Conservation (phyloP, 305 asterid species). For the Fraxinus baroniana region DNA sequence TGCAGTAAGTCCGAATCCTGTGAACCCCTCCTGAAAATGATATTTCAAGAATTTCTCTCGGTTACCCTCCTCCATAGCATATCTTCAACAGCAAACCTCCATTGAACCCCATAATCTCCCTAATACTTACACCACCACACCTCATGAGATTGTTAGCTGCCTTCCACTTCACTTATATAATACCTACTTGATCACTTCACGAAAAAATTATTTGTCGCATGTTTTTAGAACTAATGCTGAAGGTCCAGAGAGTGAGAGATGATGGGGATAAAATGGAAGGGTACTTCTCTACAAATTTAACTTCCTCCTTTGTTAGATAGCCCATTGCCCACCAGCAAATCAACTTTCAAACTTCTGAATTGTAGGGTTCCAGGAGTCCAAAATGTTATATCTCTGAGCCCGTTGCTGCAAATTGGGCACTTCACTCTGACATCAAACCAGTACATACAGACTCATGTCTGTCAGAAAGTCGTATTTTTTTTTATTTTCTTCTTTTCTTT, state of each 20-base stretch:
- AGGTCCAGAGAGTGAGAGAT: background rate
- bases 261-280: background rate
- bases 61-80: background rate
- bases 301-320: background rate
- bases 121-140: background rate
- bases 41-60: background rate
- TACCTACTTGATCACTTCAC: background rate
- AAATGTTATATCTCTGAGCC: background rate
- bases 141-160: background rate
- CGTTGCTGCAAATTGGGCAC: background rate
- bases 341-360: background rate
- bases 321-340: background rate
- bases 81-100: background rate
- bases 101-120: background rate
- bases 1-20: background rate
- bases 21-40: background rate
- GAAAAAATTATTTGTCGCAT: background rate
- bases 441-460: background rate
- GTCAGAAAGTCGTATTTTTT: background rate
- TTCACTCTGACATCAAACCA: background rate
- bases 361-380: background rate
- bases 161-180: background rate
- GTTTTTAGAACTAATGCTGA: background rate
- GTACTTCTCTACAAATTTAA: background rate
- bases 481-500: background rate